Evolutionary conservation across 192 early-diverging fungal species (phyloP), one percentile per base, ranked within the genome.

Genomic region (Lunasporangiospora selenospora): DNA sequence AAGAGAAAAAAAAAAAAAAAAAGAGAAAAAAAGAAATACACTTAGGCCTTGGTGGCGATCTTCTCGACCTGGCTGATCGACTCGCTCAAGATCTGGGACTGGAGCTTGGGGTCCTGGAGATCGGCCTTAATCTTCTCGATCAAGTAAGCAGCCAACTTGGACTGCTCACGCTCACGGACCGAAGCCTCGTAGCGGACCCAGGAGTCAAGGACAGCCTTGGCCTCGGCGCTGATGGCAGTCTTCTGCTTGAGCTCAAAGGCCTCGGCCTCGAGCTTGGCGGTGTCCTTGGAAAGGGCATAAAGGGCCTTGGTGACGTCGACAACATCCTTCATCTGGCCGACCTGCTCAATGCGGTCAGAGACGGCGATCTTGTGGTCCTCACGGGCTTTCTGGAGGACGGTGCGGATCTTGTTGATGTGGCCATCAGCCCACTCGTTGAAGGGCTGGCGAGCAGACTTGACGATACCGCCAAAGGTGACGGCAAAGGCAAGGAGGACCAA

Each of bases 151-250:
- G 92, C 91, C 64, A 97, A 80, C 33, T 90, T 80, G 85, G 89
- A 90, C 84, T 98, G 97, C 85, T 95, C 90, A 56, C 82, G 87
- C 77, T 97, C 97, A 80, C 97, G 94, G 55, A 98, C 87, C 26
- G 81, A 83, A 59, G 89, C 85, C 81, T 98, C 97, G 71, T 98
- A 93, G 65, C 97, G 95, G 38, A 97, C 95, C 97, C 97, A 98
- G 34, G 91, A 91, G 82, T 98, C 97, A 21, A 98, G 84, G 50
- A 91, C 88, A 18, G 79, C 47, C 88, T 96, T 96, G 67, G 93
- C 86, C 80, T 98, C 95, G 27, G 73, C 18, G 54, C 88, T 85
- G 67, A 93, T 84, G 50, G 86, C 82, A 26, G 89, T 90, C 63
- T 88, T 88, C 78, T 98, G 97, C 90, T 98, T 94, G 44, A 97